phyloP scores from a whole-genome alignment of 352 stramenopile species.

The Halophytophthora batemanensis region DNA sequence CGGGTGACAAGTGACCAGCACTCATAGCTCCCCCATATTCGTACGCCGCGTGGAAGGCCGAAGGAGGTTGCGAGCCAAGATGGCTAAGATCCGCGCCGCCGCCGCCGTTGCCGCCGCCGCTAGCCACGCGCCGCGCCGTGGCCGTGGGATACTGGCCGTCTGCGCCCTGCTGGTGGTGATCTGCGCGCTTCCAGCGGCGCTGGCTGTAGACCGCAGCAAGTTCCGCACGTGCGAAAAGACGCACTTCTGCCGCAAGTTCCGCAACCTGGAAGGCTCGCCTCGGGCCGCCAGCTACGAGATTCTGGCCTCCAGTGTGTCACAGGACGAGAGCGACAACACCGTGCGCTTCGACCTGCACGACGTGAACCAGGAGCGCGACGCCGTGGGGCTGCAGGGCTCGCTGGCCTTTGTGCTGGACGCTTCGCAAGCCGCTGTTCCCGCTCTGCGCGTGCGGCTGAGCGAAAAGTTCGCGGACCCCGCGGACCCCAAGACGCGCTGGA shows the following conservation, averaged over 20 bases:
- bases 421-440: constrained; percentile 31
- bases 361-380: constrained; percentile 8
- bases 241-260: constrained; percentile 93
- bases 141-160: constrained; percentile 10
- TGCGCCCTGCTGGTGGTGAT: neutral
- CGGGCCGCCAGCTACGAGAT: constrained; percentile 30
- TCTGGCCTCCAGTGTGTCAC: constrained; percentile 23
- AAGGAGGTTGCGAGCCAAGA: too few species aligned
- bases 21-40: neutral
- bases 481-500: constrained; percentile 60
- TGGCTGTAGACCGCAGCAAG: constrained; percentile 96
- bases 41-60: neutral
- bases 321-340: constrained; percentile 23
- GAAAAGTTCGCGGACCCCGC: constrained; percentile 50
- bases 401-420: constrained; percentile 54
- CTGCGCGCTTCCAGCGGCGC: neutral
- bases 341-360: constrained; percentile 51
- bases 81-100: too few species aligned
- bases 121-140: constrained; percentile 4
- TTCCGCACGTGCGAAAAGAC: constrained; percentile 98
- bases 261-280: constrained; percentile 27
- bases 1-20: too few species aligned
- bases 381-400: constrained; percentile 32
- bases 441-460: constrained; percentile 50
- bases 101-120: too few species aligned